Evolutionary conservation across 495 filamentous ascomycete species (phyloP).

Genomic region (Podospora tetraspora): DNA sequence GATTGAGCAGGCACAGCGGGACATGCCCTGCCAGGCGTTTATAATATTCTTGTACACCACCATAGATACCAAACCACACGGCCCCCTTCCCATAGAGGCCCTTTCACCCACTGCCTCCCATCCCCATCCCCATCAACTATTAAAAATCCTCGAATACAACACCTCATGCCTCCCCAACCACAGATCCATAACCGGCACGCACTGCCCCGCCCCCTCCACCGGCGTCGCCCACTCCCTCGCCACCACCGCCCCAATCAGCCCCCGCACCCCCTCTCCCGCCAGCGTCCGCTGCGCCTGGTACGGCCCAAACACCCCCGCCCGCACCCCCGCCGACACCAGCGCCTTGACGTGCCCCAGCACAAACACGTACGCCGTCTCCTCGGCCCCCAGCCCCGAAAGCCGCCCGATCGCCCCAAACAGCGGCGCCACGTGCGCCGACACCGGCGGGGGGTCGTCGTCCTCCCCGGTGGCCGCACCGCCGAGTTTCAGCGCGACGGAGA

Average conservation of each 20-base stretch:
- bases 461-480: background rate
- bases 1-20: conserved; percentile 39
- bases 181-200: conserved; percentile 79
- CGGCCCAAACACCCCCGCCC: conserved; percentile 83
- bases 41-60: conserved; percentile 12
- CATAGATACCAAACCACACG: conserved; percentile 3
- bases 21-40: background rate
- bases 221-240: conserved; percentile 50
- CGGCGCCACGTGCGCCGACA: conserved; percentile 67
- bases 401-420: conserved; percentile 70
- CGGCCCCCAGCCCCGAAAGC: conserved; percentile 54
- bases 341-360: conserved; percentile 85
- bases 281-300: conserved; percentile 83
- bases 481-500: conserved; percentile 30
- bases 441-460: conserved; percentile 26
- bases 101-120: background rate
- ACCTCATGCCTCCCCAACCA: conserved; percentile 95
- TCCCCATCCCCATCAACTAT: conserved; percentile 47
- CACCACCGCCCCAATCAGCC: conserved; percentile 56
- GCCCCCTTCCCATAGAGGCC: background rate
- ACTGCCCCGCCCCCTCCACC: conserved; percentile 79
- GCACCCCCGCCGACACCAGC: conserved; percentile 79
- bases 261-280: conserved; percentile 59
- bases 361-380: conserved; percentile 77
- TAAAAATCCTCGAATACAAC: conserved; percentile 94